Percentiles rank a stretch among this genome's conserved stretches.
These are phyloP conservation scores for Mediolabrus comicus DNA, from an alignment of 108 stramenopile genomes.

Conservation along the genomic window DNA sequence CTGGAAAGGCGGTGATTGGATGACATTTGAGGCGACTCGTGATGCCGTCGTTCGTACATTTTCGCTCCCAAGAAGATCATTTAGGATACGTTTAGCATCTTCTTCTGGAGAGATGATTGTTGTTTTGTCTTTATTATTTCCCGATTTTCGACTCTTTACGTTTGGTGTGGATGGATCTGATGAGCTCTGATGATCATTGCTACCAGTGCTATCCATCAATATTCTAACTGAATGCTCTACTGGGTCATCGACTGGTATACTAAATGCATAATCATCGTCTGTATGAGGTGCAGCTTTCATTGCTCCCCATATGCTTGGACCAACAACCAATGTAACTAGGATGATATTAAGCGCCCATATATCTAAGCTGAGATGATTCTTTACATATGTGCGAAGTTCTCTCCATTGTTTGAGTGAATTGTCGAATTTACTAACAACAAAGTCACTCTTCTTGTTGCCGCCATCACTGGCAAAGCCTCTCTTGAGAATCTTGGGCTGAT, in stretches of 20 bases:
- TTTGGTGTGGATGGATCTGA: slow-evolving; percentile 1
- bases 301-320: slow-evolving; percentile 30
- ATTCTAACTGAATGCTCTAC: slow-evolving; percentile 45
- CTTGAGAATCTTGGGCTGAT: background rate
- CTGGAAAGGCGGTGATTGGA: slow-evolving; percentile 67
- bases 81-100: slow-evolving; percentile 45
- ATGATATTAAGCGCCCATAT: slow-evolving; percentile 41
- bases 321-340: slow-evolving; percentile 30
- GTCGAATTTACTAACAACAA: slow-evolving; percentile 7
- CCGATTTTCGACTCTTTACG: background rate
- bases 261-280: slow-evolving; percentile 35
- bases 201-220: slow-evolving; percentile 33
- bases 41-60: slow-evolving; percentile 36
- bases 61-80: slow-evolving; percentile 37
- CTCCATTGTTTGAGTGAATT: slow-evolving; percentile 17
- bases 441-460: background rate
- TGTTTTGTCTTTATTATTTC: background rate
- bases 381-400: slow-evolving; percentile 23
- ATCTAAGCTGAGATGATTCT: slow-evolving; percentile 35
- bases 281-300: slow-evolving; percentile 29
- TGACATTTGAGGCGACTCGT: slow-evolving; percentile 47
- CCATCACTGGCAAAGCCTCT: background rate
- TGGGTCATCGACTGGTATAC: slow-evolving; percentile 44
- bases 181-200: background rate
- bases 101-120: slow-evolving; percentile 39